Percentiles rank a stretch among this genome's conserved stretches.
These are phyloP conservation scores for Shiraia bambusicola DNA, from an alignment of 2,329 filamentous ascomycete genomes.

Conservation along the genomic window DNA sequence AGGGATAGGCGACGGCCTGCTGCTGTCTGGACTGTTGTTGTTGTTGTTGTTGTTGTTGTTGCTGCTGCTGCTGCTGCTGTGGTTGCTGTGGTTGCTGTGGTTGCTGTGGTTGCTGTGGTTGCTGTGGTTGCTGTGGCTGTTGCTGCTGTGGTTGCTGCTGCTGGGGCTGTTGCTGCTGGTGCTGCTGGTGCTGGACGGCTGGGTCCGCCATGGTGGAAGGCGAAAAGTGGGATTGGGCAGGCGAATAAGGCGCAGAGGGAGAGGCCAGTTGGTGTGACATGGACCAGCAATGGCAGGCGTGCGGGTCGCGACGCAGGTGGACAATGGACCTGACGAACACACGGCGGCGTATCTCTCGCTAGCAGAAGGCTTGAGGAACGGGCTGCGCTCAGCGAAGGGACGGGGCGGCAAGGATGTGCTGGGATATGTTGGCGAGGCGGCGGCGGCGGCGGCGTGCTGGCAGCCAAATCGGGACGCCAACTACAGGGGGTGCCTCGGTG, in stretches of 20 bases:
- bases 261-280: conserved; percentile 38
- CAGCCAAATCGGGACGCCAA: conserved; percentile 19
- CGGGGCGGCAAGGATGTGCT: conserved; percentile 13
- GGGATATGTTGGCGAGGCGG: conserved; percentile 26
- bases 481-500: conserved; percentile 24
- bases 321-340: conserved; percentile 14
- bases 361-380: conserved; percentile 18
- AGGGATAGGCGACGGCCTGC: conserved; percentile 44
- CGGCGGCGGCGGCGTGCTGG: conserved; percentile 19
- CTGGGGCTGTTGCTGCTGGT: conserved; percentile 25
- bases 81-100: conserved; percentile 17
- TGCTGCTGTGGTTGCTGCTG: conserved; percentile 30
- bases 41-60: conserved; percentile 19
- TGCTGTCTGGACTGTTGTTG: conserved; percentile 19
- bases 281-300: conserved; percentile 31
- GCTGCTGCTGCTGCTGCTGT: conserved; percentile 22
- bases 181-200: conserved; percentile 32
- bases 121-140: conserved; percentile 17
- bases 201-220: conserved; percentile 39
- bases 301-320: conserved; percentile 25
- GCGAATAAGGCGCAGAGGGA: conserved; percentile 33
- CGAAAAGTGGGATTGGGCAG: conserved; percentile 36
- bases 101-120: conserved; percentile 18
- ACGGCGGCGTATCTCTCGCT: conserved; percentile 15
- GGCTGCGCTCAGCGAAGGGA: conserved; percentile 10